Conservation (phyloP, 2,329 filamentous ascomycete species). For the Sarocladium strictum region DNA sequence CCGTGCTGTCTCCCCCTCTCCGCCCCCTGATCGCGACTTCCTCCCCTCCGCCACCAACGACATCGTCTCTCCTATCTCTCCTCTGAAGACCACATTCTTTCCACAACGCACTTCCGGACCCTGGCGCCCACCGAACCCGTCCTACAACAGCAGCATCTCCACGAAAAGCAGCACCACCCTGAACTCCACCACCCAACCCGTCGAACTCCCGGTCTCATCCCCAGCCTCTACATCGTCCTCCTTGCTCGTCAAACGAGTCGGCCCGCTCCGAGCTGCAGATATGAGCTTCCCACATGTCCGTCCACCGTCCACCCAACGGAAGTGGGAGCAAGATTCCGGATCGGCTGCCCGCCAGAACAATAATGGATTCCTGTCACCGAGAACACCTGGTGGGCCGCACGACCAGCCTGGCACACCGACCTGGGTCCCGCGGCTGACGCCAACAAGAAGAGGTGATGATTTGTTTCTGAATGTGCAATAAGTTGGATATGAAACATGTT, state of each 20-base stretch:
- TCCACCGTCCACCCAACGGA: not conserved
- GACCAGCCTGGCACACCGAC: slow-evolving; percentile 32
- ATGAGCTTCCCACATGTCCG: slow-evolving; percentile 30
- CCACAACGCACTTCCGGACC: not conserved
- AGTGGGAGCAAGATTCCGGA: not conserved
- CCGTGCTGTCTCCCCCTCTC: slow-evolving; percentile 29
- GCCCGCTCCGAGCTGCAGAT: slow-evolving; percentile 40
- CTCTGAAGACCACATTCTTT: not conserved
- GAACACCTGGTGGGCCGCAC: slow-evolving; percentile 29
- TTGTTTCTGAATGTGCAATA: slow-evolving; percentile 53
- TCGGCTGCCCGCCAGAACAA: not conserved
- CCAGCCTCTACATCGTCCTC: slow-evolving; percentile 26
- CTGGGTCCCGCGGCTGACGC: slow-evolving; percentile 61
- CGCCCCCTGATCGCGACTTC: slow-evolving; percentile 12
- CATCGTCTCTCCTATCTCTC: slow-evolving; percentile 2
- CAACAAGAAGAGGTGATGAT: slow-evolving; percentile 60
- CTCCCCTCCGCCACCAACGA: slow-evolving; percentile 13
- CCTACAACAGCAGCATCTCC: no score
- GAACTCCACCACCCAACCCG: slow-evolving; percentile 12
- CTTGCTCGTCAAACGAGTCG: slow-evolving; percentile 47
- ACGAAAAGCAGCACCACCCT: no score
- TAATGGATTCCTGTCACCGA: not conserved
- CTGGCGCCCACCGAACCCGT: not conserved
- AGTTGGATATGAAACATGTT: no score
- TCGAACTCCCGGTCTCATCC: slow-evolving; percentile 10